Evolutionary conservation across 2,329 filamentous ascomycete species (phyloP), one percentile per base, ranked within the genome.

Genomic region (Aspergillus proliferans): DNA sequence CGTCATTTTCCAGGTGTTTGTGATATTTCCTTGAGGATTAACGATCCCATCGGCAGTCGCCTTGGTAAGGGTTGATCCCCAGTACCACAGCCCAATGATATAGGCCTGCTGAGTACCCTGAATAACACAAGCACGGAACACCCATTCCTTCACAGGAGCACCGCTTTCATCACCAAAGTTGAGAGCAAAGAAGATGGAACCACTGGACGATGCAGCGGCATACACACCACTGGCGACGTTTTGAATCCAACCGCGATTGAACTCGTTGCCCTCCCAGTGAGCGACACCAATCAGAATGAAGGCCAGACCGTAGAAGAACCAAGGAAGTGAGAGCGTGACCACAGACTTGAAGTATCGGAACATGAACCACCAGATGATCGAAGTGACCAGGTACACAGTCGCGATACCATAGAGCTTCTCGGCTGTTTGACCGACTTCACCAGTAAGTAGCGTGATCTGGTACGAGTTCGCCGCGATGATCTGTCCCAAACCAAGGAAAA

Each of bases 61-160:
- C 47, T 69, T 70, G 12, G 76, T 75, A 42, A 83, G 70, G 50
- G 76, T 72, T 6, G 76, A 75, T 26, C 83, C 83, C 83, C 83
- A 86, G 61, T 80, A 85, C 82, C 82, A 86, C 10, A 86, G 72
- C 6, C 75, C 78, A 21, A 82, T 77, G 45, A 84, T 75, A 62
- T 85, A 86, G 53, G 83, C 71, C 60, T 86, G 83, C 58, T 85
- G 83, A 6, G 81, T 82, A 39, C 83, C 83, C 62, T 85, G 81
- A 46, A 86, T 83, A 10, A 81, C 64, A 58, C 82, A 83, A 14
- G 83, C 83, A 49, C 83, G 77, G 67, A 81, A 83, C n/a, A 83
- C 81, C 82, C 82, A 85, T 33, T 80, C 74, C 60, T 79, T 82
- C 40, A 84, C 77, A 6, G 82, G 80, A 3, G 78, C 76, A 43